Evolutionary conservation across 768 basidiomycete species (phyloP).

Genomic region (Glaciozyma antarctica): DNA sequence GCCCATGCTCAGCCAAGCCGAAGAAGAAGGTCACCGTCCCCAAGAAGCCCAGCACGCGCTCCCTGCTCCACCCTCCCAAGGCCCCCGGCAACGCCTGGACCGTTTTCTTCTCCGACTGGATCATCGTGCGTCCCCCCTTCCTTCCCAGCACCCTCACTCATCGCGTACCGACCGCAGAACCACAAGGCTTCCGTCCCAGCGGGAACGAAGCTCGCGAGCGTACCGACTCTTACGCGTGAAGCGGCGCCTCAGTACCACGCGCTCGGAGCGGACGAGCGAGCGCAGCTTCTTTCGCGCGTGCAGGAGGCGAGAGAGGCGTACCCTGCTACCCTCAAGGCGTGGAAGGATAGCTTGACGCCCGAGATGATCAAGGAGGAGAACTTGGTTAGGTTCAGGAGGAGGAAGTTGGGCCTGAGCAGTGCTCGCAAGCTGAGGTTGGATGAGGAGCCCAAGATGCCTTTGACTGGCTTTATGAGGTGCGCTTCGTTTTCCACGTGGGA

Average conservation of each 20-base stretch:
- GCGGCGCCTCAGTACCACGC: constrained; percentile 14
- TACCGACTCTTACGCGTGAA: background rate
- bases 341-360: constrained; percentile 23
- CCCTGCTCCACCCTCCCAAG: constrained; percentile 21
- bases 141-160: background rate
- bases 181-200: background rate
- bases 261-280: background rate
- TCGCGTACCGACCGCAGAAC: background rate
- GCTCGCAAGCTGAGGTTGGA: constrained; percentile 4
- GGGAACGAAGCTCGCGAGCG: constrained; percentile 7
- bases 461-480: constrained; percentile 17
- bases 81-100: constrained; percentile 13
- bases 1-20: background rate
- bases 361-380: constrained; percentile 30
- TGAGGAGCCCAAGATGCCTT: constrained; percentile 23
- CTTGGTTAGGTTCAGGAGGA: constrained; percentile 6
- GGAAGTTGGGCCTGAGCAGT: constrained; percentile 12
- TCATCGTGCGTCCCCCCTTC: constrained; percentile 7
- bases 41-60: background rate
- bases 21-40: background rate
- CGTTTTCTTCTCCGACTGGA: constrained; percentile 20
- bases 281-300: constrained; percentile 6
- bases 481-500: background rate
- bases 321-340: constrained; percentile 25
- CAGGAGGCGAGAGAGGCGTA: constrained; percentile 12